Evolutionary conservation across 768 basidiomycete genomes (phyloP).

Genomic region (Naganishia randhawae): DNA sequence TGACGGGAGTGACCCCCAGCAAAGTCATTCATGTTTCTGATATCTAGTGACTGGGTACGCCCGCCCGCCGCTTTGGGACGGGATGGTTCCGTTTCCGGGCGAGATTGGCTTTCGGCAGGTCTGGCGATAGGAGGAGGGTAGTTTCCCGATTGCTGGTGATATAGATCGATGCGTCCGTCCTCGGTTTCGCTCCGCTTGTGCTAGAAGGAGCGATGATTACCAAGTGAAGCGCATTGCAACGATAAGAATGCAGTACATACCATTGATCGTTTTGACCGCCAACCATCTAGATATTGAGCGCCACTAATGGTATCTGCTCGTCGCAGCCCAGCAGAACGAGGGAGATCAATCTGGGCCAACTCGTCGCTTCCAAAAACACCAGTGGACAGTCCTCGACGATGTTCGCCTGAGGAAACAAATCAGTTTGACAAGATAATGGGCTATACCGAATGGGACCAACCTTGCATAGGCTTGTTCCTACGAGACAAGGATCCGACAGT

Average conservation of each 20-base stretch:
- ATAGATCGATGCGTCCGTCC: constrained; percentile 2
- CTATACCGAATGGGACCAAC: background rate
- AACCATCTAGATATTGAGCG: constrained; percentile 9
- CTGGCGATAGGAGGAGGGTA: constrained; percentile 18
- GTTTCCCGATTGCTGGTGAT: constrained; percentile 9
- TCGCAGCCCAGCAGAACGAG: background rate
- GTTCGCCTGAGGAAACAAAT: background rate
- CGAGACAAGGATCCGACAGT: background rate
- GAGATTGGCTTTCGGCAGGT: background rate
- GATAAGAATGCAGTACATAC: background rate
- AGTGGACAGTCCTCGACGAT: constrained; percentile 6
- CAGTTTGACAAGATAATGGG: background rate
- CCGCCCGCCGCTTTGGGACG: background rate
- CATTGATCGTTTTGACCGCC: background rate
- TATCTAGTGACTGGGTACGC: constrained; percentile 7
- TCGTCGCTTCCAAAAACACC: background rate
- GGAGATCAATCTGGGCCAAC: background rate
- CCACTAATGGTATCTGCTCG: background rate
- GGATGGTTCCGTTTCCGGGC: background rate
- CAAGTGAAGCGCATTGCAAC: background rate
- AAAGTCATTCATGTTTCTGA: background rate
- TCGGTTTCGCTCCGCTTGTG: constrained; percentile 16
- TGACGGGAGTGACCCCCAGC: constrained; percentile 16
- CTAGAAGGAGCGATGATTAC: background rate
- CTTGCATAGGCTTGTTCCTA: background rate